A percentile compares a stretch with the other conserved stretches of the same genome.
Evolutionary conservation across 768 basidiomycete species (phyloP).

Genomic region (Tylopilus balloui): DNA sequence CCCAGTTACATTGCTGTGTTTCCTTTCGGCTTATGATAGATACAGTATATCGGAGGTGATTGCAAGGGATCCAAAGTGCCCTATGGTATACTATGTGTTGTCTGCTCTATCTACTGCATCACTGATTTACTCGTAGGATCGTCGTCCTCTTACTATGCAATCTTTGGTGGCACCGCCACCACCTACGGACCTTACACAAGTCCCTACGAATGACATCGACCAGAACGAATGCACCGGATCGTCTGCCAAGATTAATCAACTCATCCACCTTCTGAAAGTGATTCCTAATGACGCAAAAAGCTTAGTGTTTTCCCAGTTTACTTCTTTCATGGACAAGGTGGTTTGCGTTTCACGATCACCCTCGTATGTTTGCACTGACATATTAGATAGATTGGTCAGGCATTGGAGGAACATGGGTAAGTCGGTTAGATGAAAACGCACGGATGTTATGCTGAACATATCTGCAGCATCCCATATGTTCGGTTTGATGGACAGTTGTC

Average conservation of each 20-base stretch:
- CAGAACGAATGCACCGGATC: constrained; percentile 46
- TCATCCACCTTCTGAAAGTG: constrained; percentile 66
- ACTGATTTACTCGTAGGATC: constrained; percentile 49
- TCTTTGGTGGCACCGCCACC: constrained; percentile 62
- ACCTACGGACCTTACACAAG: constrained; percentile 66
- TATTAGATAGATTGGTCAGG: constrained; percentile 58
- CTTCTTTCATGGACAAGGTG: constrained; percentile 78
- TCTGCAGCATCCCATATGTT: constrained; percentile 61
- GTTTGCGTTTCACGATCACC: background rate
- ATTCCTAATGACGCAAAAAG: constrained; percentile 72
- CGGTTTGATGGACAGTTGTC: constrained; percentile 87
- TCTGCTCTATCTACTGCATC: background rate
- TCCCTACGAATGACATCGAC: constrained; percentile 39
- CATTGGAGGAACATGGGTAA: constrained; percentile 61
- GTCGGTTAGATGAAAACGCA: constrained; percentile 10
- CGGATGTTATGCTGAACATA: constrained; percentile 1
- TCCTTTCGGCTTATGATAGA: constrained; percentile 1
- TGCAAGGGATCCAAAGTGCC: constrained; percentile 68
- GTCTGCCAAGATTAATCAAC: constrained; percentile 83
- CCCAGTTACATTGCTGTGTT: background rate
- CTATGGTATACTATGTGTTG: constrained; percentile 52
- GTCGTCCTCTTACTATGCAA: constrained; percentile 48
- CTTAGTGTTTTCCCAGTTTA: constrained; percentile 88
- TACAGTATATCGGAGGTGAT: constrained; percentile 67
- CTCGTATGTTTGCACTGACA: background rate